Percentiles rank a stretch among this genome's conserved stretches.
Conservation (phyloP, 2,329 filamentous ascomycete species). For the Emergomyces pasteurianus region DNA sequence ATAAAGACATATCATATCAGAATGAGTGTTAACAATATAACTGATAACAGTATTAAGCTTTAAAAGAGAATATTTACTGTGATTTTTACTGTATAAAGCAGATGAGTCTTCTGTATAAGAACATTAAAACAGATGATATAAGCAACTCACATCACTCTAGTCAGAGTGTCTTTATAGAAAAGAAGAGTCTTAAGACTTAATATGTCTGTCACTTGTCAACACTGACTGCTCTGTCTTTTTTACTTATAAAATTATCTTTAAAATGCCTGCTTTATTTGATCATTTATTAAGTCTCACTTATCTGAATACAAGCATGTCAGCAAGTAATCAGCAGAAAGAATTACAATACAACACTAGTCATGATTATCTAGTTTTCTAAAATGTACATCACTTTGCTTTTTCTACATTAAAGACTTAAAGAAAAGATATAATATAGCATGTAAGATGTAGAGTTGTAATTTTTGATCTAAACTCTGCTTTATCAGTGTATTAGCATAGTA, state of each 20-base stretch:
- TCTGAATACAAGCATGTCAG: not conserved
- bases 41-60: slow-evolving; percentile 4
- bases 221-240: slow-evolving; percentile 2
- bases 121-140: not conserved
- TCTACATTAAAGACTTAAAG: not conserved
- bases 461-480: not conserved
- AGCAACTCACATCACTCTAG: too few relatives aligned
- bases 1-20: slow-evolving; percentile 2
- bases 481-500: slow-evolving; percentile 2
- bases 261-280: not conserved
- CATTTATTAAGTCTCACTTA: too few relatives aligned
- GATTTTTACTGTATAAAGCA: slow-evolving; percentile 1
- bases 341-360: not conserved
- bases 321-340: not conserved
- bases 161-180: not conserved
- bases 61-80: slow-evolving; percentile 3
- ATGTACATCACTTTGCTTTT: too few relatives aligned
- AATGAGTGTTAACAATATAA: slow-evolving; percentile 2
- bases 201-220: not conserved
- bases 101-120: not conserved
- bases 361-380: slow-evolving; percentile 1
- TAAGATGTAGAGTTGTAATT: not conserved
- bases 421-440: slow-evolving; percentile 2
- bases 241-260: not conserved
- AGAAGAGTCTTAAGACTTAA: not conserved